Evolutionary conservation across 148 eudicot species (phyloP), one percentile per base, ranked within the genome.

Genomic region (Silene conica): DNA sequence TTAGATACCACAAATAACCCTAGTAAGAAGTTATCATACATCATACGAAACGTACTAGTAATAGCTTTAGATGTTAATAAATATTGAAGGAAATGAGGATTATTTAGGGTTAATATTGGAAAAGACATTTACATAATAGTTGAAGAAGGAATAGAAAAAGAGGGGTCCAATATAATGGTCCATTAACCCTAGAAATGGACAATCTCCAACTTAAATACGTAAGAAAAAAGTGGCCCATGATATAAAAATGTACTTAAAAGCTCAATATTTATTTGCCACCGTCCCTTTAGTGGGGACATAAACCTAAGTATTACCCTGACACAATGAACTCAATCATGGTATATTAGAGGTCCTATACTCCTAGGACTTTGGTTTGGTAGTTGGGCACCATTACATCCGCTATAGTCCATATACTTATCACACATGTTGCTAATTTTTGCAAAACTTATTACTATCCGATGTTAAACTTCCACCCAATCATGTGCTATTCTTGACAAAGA

Each of bases 271-370:
- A 78, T 69, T 62, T 79, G 65, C 22, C 69, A 74, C 77, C 81
- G 69, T 74, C 65, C 60, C 63, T 62, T 79, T 0, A 14, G 81
- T 79, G 71, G 81, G 81, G 74, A 69, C 81, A 74, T 50, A 3
- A 4, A 26, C 20, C 74, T 26, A 78, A 73, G 66, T 69, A 69
- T 34, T 38, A 69, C 18, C 63, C 77, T 79, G 81, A 74, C 78
- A 74, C 58, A 78, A 78, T 26, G 26, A 78, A 57, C 26, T 62
- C 69, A 79, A 73, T 72, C 73, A 50, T 31, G 54, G 22, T 43
- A 14, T 19, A n/a, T n/a, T n/a, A 54, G 55, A 52, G 52, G 21
- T 54, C 63, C 28, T 19, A 73, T 50, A n/a, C n/a, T n/a, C n/a
- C n/a, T n/a, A n/a, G n/a, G 22, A 61, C 46, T 34, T 34, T 60